Percentiles rank a stretch among this genome's conserved stretches.
These are phyloP conservation scores for Cardiospermum halicacabum DNA, from an alignment of 345 rosid genomes.

Conservation along the genomic window DNA sequence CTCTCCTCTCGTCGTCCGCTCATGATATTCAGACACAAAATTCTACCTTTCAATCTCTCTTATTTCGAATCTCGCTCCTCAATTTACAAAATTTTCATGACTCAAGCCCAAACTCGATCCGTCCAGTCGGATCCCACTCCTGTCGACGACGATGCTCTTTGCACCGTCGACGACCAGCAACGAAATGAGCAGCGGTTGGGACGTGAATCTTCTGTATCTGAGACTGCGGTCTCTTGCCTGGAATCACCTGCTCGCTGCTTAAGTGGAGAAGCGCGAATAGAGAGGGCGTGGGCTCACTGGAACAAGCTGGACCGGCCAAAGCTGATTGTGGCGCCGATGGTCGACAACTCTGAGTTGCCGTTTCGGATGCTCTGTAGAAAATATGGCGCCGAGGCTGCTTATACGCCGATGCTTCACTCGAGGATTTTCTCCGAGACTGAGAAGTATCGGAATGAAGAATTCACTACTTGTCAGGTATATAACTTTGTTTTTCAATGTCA, in stretches of 20 bases:
- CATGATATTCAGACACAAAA: conserved; percentile 35
- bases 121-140: conserved; percentile 20
- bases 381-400: conserved; percentile 90
- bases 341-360: conserved; percentile 95
- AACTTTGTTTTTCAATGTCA: background rate
- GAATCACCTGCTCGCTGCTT: conserved; percentile 31
- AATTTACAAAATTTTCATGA: conserved; percentile 26
- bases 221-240: conserved; percentile 1
- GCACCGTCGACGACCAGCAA: conserved; percentile 25
- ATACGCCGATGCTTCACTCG: conserved; percentile 94
- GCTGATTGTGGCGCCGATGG: conserved; percentile 93
- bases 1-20: conserved; percentile 35
- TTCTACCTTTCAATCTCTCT: background rate
- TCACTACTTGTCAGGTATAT: conserved; percentile 80
- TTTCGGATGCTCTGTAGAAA: conserved; percentile 89
- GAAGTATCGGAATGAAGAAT: conserved; percentile 72
- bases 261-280: conserved; percentile 39
- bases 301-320: conserved; percentile 67
- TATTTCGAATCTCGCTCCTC: conserved; percentile 11
- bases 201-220: conserved; percentile 17
- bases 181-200: conserved; percentile 9
- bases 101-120: conserved; percentile 30
- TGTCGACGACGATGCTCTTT: conserved; percentile 31
- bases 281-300: conserved; percentile 91
- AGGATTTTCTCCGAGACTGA: conserved; percentile 73